Evolutionary conservation across 2,329 filamentous ascomycete species (phyloP).

Genomic region (Nemania abortiva): DNA sequence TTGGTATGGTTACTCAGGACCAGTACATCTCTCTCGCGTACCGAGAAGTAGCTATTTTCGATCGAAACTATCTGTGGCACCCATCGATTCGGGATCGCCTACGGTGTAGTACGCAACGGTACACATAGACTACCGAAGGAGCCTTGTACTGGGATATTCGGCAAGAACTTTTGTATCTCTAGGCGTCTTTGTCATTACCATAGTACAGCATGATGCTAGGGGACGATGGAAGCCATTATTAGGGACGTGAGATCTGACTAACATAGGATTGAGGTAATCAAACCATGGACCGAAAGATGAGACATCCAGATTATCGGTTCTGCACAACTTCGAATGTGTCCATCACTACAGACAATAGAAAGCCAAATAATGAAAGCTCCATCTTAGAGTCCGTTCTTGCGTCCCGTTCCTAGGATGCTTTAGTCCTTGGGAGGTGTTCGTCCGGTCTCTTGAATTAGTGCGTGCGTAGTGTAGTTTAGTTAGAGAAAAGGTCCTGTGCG

Average conservation of each 20-base stretch:
- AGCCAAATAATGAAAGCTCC: not conserved
- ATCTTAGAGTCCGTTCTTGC: conserved; percentile 25
- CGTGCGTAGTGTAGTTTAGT: not conserved
- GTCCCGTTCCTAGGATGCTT: conserved; percentile 28
- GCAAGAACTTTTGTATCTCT: conserved; percentile 6
- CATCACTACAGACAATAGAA: not conserved
- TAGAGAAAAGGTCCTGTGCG: not conserved
- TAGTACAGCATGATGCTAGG: not conserved
- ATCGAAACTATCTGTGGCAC: conserved; percentile 17
- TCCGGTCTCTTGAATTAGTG: conserved; percentile 5
- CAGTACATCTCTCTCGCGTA: conserved; percentile 9
- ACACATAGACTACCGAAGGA: conserved; percentile 9
- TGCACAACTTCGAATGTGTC: not conserved
- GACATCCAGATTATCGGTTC: not conserved
- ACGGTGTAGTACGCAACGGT: not conserved
- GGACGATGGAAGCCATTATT: not conserved
- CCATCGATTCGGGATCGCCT: conserved; percentile 19
- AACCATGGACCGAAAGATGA: conserved; percentile 6
- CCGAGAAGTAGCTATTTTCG: conserved; percentile 8
- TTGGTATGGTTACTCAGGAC: conserved; percentile 1
- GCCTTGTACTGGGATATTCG: conserved; percentile 10
- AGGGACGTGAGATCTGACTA: conserved; percentile 3
- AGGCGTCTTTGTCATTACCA: conserved; percentile 2
- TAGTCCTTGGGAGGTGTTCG: conserved; percentile 11
- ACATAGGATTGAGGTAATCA: not conserved